phyloP scores from a whole-genome alignment of 2,329 filamentous ascomycete genomes.

The Trichoderma arundinaceum region DNA sequence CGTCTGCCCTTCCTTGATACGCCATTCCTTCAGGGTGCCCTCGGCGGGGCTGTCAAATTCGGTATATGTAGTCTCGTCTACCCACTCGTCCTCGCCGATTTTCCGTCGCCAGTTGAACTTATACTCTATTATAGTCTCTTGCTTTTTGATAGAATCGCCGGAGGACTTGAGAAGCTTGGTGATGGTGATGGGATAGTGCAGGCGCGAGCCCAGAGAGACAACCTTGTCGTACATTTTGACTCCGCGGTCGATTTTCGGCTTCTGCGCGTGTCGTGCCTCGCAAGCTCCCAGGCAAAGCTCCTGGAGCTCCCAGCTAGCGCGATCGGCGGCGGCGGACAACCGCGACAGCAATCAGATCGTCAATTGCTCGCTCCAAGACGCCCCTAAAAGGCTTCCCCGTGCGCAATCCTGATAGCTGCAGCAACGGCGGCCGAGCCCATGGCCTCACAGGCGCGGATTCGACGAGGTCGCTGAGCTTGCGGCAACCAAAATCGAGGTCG shows the following conservation, averaged over 20 bases:
- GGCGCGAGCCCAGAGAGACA: constrained; percentile 62
- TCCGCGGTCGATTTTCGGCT: neutral
- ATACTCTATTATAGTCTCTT: constrained; percentile 84
- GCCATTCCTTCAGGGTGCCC: constrained; percentile 79
- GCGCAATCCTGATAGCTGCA: constrained; percentile 42
- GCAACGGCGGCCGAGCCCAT: constrained; percentile 43
- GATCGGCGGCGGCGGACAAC: constrained; percentile 15
- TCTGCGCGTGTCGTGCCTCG: constrained; percentile 24
- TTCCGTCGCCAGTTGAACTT: constrained; percentile 80
- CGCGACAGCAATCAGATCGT: constrained; percentile 8
- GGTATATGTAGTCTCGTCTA: constrained; percentile 70
- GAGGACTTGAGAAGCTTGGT: constrained; percentile 78
- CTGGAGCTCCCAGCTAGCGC: constrained; percentile 23
- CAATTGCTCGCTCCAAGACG: constrained; percentile 30
- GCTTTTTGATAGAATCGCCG: constrained; percentile 75
- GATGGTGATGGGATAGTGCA: constrained; percentile 94
- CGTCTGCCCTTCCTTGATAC: constrained; percentile 69
- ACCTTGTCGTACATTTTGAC: constrained; percentile 48
- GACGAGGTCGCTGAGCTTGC: neutral
- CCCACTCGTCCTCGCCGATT: constrained; percentile 68
- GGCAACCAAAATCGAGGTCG: neutral
- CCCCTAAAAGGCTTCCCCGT: constrained; percentile 42
- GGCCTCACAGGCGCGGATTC: constrained; percentile 38
- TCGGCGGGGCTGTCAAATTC: constrained; percentile 85
- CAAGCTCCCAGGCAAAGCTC: constrained; percentile 14